phyloP scores from a whole-genome alignment of 805 yeast species.

The Dipodascus geniculatus region DNA sequence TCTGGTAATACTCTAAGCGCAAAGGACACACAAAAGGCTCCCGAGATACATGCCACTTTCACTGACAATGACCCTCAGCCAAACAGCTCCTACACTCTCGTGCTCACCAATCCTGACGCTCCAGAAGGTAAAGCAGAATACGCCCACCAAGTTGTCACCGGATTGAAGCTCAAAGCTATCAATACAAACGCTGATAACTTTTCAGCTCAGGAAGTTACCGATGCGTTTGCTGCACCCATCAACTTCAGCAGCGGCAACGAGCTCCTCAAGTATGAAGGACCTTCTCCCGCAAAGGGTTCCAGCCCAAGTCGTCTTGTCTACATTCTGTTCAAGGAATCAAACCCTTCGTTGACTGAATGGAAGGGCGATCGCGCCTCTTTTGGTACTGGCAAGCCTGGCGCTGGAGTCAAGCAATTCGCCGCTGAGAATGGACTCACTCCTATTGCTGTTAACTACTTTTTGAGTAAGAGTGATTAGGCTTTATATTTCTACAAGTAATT shows the following conservation, averaged over 20 bases:
- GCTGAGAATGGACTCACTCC: conserved; percentile 45
- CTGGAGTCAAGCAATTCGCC: conserved; percentile 71
- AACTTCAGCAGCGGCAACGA: conserved; percentile 30
- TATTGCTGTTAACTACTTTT: conserved; percentile 71
- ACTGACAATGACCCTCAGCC: conserved; percentile 32
- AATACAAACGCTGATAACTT: conserved; percentile 14
- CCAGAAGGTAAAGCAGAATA: conserved; percentile 91
- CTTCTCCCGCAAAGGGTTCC: conserved; percentile 82
- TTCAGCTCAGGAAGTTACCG: conserved; percentile 5
- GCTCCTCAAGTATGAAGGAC: conserved; percentile 56
- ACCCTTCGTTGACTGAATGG: conserved; percentile 20
- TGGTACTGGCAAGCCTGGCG: conserved; percentile 78
- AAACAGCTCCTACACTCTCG: conserved; percentile 54
- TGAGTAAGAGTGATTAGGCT: conserved; percentile 30
- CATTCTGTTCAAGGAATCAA: conserved; percentile 58
- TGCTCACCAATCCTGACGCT: conserved; percentile 89
- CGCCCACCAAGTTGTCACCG: conserved; percentile 55
- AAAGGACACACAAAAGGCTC: conserved; percentile 54
- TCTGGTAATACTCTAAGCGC: conserved; percentile 65
- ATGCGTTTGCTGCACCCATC: conserved; percentile 11
- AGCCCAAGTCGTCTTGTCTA: conserved; percentile 83
- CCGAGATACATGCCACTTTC: conserved; percentile 55
- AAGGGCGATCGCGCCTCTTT: conserved; percentile 51
- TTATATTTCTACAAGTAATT: background rate
- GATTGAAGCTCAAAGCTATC: conserved; percentile 22